Evolutionary conservation across 1,284 basidiomycete genomes (phyloP), one percentile per base, ranked within the genome.

Genomic region (Ustilago xerochloae): DNA sequence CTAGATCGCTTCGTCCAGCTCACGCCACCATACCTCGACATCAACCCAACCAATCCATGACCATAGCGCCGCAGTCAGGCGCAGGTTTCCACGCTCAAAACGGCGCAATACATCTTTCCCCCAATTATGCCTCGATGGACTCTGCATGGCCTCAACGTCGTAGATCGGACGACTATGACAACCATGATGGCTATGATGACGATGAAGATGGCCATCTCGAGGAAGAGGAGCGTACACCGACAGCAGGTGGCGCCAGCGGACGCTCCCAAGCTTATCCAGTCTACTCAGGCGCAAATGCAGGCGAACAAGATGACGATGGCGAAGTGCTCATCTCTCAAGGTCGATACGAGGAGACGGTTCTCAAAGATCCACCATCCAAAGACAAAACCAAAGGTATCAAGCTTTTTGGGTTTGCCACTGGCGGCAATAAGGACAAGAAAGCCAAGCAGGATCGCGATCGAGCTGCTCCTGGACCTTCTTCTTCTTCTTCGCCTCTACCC

Each of bases 291-390:
- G 43, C 38, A n/a, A 43, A 63, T 9, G 63, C 48, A 26, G 46
- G 51, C 13, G 39, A 59, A 15, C n/a, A n/a, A n/a, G n/a, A n/a
- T n/a, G 63, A 60, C 8, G 56, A 26, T 13, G 63, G 56, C 28
- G 70, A 73, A 26, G 70, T 73, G 39, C 56, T 73, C 50, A 63
- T 73, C 32, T 67, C 70, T 3, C 64, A 73, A 18, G 70, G 64
- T 3, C 60, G 61, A 9, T 64, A 73, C 38, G 60, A 73, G 29
- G 70, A 73, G n/a, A 56, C 60, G 16, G 43, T 38, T 0, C 49
- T 61, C 2, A 39, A 53, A 39, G 70, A 73, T 7, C 56, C 29
- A 22, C 30, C 30, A 29, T 24, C 28, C 6, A 72, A 64, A 18
- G 72, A 72, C 36, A 71, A 75, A 53, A 33, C 32, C 13, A 75